Evolutionary conservation across 129 eudicot genomes (phyloP), one percentile per base, ranked within the genome.

Genomic region (Gnaphalium uliginosum): DNA sequence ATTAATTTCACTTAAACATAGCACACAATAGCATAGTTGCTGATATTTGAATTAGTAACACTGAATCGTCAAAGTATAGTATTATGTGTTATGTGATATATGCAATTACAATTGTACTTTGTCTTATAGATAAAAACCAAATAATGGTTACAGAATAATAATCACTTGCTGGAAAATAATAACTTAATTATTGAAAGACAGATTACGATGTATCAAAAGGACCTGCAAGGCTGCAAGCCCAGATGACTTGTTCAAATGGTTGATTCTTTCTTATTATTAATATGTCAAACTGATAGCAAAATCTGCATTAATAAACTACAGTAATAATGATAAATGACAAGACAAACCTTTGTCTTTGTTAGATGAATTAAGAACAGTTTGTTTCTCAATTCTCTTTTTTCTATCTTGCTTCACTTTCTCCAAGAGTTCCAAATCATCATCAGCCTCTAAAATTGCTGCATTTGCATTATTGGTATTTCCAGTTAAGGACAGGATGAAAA

Each of bases 391-490:
- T 86, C 98, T 88, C 86, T 84, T 94, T 78, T 90, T 87, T 81
- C 97, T 87, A 32, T 94, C 98, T 77, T 75, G 85, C 81, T 88
- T 94, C 54, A 94, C 91, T 56, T 85, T 94, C 75, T 94, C 98
- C 93, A 94, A 0, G 57, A 94, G 86, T 76, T 94, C 98, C 53
- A 85, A 59, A 77, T 94, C 98, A 67, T 94, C 98, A 56, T 94
- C 98, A 24, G 97, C 89, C 79, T 94, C 98, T 30, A 94, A 73
- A 50, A 90, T 88, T 32, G 97, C 97, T 21, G 97, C 98, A 78
- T 87, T 82, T 10, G 89, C 92, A 66, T 27, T 51, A 57, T 26
- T 53, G 29, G 66, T 75, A 50, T 81, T 81, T 25, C 86, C 87
- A 79, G 62, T 78, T 3, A 72, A 75, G 32, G 90, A 81, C n/a